Base-by-base conservation (phyloP, 495 filamentous ascomycete genomes). In the Rostrohypoxylon terebratum region DNA sequence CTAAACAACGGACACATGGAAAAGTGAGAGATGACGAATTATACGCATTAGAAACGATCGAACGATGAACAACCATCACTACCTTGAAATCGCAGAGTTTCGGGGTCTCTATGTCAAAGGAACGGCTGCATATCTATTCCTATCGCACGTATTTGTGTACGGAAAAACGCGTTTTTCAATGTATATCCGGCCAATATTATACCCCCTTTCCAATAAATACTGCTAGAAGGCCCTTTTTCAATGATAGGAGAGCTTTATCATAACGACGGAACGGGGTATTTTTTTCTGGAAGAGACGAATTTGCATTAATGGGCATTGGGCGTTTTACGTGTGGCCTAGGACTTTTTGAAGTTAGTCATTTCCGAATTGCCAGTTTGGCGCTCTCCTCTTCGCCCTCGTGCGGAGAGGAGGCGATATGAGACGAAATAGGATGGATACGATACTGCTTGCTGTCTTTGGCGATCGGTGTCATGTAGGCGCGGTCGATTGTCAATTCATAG, bases 1-100 rank as follows among this genome's bases (percentile, higher is more conserved):
- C 86, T 98, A 69, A 99, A 99, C 79, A 93, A 97, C 77, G 94
- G 93, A n/a, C 91, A 94, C 79, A 91, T 88, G 79, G 94, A 98
- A 80, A 91, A 86, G 73, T 78, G 36, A 68, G 57, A 58, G 61
- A 11, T 48, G 13, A 68, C 53, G 54, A 71, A 58, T 21, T 53
- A 20, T 50, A 63, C 34, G 63, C 31, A 38, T 25, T 50, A 31
- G 44, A 31, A 20, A 67, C 28, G 54, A 65, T 38, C 34, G 28
- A 21, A 53, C 40, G 18, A 69, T 9, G 51, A 42, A 34, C 13
- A 13, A 67, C 10, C 48, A 28, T 25, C 21, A 40, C 16, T 55
- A 23, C 21, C 21, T 38, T 9, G 1, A 31, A 50, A 33, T 33
- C 23, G 13, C 38, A 38, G 34, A 31, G 47, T 62, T 42, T 38